Base-by-base conservation (phyloP, 2,329 filamentous ascomycete genomes). In the Stenocarpella maydis region DNA sequence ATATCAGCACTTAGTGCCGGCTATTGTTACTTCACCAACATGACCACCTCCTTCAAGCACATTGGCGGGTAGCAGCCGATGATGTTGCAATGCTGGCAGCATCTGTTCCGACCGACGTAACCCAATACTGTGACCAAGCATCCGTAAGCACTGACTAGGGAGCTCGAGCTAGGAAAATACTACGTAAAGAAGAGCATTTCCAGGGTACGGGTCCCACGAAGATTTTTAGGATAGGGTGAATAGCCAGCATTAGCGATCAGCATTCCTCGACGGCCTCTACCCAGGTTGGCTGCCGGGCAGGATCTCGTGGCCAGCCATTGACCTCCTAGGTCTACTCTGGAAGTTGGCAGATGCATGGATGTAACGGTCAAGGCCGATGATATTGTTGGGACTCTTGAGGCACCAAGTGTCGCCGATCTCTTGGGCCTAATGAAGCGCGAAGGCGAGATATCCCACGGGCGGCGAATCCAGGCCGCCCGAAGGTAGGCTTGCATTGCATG, bases 21-120 rank as follows among this genome's bases (percentile, higher is more conserved):
- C 58, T 47, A 49, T 24, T 63, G 34, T 47, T 34, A 12, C 41
- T 17, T 17, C 28, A 49, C 19, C n/a, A 49, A 37, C 28, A 47
- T 19, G 2, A 49, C n/a, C 14, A 37, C 26, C 19, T 24, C 28
- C 24, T 63, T 21, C 58, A 49, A 49, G 43, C 14, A 26, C 28
- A 49, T 49, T 63, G 58, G 58, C 26, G 28, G 58, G 58, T 63
- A 63, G 58, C 58, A 63, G 58, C 58, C 58, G 58, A 63, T 34
- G 43, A 34, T 49, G 43, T 63, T 37, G 28, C 58, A 63, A 63
- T 43, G 45, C 58, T 63, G 58, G 41, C 41, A 63, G 28, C 41
- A 43, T 63, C 58, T 63, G 58, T 49, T n/a, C 58, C 28, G 58
- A 24, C 19, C 7, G 49, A 49, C 58, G 58, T 49, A 63, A 63